Base-by-base conservation (phyloP, 495 filamentous ascomycete genomes). In the Penicillium pulvis region DNA sequence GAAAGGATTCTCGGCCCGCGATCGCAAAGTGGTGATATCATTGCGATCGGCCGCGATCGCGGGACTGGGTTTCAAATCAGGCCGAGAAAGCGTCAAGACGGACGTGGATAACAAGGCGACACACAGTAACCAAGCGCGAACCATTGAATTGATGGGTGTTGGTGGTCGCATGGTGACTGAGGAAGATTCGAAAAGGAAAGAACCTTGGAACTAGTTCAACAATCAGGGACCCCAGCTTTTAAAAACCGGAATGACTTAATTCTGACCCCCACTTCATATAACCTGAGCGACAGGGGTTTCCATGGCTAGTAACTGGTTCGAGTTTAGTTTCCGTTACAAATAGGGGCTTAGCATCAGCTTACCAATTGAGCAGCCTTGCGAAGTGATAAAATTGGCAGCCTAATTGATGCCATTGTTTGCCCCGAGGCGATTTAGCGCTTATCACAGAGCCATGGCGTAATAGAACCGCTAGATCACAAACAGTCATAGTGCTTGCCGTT, bases 1-100 rank as follows among this genome's bases (percentile, higher is more conserved):
- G 33, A 71, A 71, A 14, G 51, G 47, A 35, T 51, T 50, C 12
- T 56, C 57, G 2, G 42, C 10, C 35, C 49, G 55, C n/a, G n/a
- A 10, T 49, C 16, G 19, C 26, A 46, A 46, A 11, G 19, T 23
- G 23, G 24, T 49, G 46, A 30, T 31, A 49, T 49, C 26, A 49
- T 49, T 2, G 16, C 16, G 39, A 41, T 31, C 26, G 26, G 26
- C 30, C 6, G 46, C 12, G 46, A 24, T 49, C 14, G 46, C 8
- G 16, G 14, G 26, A 31, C 16, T 31, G 8, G 46, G 46, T 17
- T 9, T 31, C 1, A 4, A 28, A 49, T 49, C 46, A 3, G 24
- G 11, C 7, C 9, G 5, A 10, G 46, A 28, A 5, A 31, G 1
- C 3, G 46, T 28, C 9, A 24, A 16, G 12, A 31, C 26, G 16